phyloP scores from a whole-genome alignment of 805 yeast genomes.

The Wickerhamiella shivajii region DNA sequence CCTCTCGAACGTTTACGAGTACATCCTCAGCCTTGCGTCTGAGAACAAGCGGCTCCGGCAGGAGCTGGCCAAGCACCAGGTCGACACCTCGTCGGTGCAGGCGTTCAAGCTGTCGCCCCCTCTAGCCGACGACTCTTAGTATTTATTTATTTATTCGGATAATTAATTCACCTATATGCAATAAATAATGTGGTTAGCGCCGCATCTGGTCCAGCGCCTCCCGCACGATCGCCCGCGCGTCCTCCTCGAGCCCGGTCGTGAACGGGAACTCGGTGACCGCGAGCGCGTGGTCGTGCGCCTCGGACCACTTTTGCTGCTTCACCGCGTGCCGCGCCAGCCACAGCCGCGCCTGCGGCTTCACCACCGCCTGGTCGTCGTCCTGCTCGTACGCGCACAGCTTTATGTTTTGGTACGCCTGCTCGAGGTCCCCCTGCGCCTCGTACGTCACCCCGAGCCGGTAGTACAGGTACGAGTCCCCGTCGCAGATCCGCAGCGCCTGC shows the following conservation, averaged over 20 bases:
- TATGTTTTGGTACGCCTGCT: conserved; percentile 50
- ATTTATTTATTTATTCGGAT: too few species aligned
- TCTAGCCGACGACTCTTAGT: conserved; percentile 1
- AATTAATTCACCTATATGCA: too few species aligned
- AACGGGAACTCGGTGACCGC: conserved; percentile 32
- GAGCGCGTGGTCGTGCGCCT: conserved; percentile 54
- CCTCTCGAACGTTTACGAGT: conserved; percentile 18
- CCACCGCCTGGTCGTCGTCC: conserved; percentile 43
- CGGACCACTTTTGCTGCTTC: conserved; percentile 39
- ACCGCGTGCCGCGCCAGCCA: conserved; percentile 73
- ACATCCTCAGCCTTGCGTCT: conserved; percentile 16
- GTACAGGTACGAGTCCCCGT: conserved; percentile 39
- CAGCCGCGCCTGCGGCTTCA: conserved; percentile 66
- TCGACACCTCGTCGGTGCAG: conserved; percentile 12
- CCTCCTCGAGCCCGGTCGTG: conserved; percentile 79
- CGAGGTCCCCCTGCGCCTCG: conserved; percentile 38
- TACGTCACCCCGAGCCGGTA: conserved; percentile 56
- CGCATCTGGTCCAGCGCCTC: conserved; percentile 42
- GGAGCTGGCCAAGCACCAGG: conserved; percentile 13
- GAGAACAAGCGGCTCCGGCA: conserved; percentile 19
- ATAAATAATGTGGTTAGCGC: too few species aligned
- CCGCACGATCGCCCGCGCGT: conserved; percentile 69
- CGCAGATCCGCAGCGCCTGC: conserved; percentile 52
- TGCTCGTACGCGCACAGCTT: conserved; percentile 53
- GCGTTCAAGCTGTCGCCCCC: conserved; percentile 7